These are phyloP conservation scores for Penicillium concentricum DNA, from an alignment of 2,329 filamentous ascomycete genomes.

Conservation along the genomic window DNA sequence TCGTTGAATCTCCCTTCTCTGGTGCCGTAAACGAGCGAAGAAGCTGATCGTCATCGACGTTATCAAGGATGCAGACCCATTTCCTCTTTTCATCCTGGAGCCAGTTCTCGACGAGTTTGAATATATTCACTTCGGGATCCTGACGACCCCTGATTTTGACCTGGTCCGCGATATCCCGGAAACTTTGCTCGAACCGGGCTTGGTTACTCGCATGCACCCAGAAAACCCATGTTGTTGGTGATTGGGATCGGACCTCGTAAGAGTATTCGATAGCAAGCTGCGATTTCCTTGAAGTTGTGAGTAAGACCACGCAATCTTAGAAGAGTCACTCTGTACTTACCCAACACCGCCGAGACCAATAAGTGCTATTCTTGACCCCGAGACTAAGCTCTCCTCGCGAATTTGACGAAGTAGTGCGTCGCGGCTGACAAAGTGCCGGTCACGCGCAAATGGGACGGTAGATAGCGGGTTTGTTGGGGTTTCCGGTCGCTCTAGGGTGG, in stretches of 20 bases:
- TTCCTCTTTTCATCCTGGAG: neutral
- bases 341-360: constrained; percentile 5
- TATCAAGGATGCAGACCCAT: neutral
- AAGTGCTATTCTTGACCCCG: constrained; percentile 15
- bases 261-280: no score
- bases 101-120: neutral
- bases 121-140: no score
- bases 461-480: constrained; percentile 15
- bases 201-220: no score
- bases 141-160: no score
- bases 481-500: constrained; percentile 12
- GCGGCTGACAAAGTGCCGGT: constrained; percentile 21
- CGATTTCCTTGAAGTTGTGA: no score
- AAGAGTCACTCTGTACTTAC: neutral
- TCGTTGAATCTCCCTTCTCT: neutral
- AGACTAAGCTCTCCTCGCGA: constrained; percentile 16
- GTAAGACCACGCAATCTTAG: no score
- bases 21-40: neutral
- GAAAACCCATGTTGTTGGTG: no score
- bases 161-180: no score
- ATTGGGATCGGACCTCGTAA: no score
- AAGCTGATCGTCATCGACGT: neutral
- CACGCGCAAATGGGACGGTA: constrained; percentile 19
- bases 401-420: constrained; percentile 25
- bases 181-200: no score